phyloP scores from a whole-genome alignment of 2,329 filamentous ascomycete species.

The Arthrobotrys pseudoclavata region DNA sequence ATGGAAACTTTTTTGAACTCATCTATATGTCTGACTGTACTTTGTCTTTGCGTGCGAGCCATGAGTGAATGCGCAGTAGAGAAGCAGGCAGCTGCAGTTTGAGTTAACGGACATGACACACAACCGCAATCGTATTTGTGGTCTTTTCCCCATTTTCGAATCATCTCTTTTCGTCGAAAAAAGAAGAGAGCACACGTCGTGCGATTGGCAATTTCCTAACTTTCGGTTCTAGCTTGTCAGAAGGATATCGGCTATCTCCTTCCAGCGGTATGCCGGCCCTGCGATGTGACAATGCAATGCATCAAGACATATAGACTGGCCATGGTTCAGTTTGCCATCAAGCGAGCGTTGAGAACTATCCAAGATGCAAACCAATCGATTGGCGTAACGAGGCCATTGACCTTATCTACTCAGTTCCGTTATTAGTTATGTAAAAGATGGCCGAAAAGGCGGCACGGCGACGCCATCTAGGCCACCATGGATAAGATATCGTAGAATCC shows the following conservation, averaged over 20 bases:
- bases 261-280: conserved; percentile 6
- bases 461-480: conserved; percentile 43
- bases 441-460: conserved; percentile 41
- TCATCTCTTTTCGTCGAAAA: not conserved
- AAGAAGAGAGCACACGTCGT: not conserved
- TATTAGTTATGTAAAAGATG: conserved; percentile 44
- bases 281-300: conserved; percentile 40
- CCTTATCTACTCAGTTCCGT: conserved; percentile 32
- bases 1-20: conserved; percentile 2
- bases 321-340: conserved; percentile 50
- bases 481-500: conserved; percentile 35
- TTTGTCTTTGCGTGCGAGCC: not conserved
- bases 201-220: not conserved
- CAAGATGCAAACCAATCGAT: conserved; percentile 48
- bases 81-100: conserved; percentile 29
- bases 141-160: not conserved
- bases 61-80: conserved; percentile 12
- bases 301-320: conserved; percentile 29
- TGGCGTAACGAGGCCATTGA: conserved; percentile 11
- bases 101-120: not conserved
- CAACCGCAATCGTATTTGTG: conserved; percentile 16
- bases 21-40: conserved; percentile 18
- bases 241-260: conserved; percentile 22
- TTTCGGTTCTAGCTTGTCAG: conserved; percentile 1
- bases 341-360: conserved; percentile 27